Percentiles rank a stretch among this genome's conserved stretches.
Evolutionary conservation across 306 rosid genomes (phyloP).

Genomic region (Sophora flavescens): DNA sequence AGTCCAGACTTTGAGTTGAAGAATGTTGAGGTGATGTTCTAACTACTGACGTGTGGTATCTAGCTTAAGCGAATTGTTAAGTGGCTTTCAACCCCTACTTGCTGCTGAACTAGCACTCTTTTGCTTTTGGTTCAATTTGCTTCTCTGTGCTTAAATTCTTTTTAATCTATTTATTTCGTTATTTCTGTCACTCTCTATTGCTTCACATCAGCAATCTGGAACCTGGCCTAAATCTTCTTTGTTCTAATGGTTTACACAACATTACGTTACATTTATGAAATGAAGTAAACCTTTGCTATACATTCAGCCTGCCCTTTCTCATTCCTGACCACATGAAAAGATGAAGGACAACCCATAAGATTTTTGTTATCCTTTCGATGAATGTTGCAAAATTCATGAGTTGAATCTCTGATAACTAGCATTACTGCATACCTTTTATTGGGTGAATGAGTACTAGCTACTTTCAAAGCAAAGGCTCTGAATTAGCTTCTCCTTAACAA

Average conservation of each 20-base stretch:
- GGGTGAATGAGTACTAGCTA: no score
- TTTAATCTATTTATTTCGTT: background rate
- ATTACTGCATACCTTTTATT: no score
- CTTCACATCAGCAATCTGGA: background rate
- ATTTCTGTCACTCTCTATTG: background rate
- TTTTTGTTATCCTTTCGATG: background rate
- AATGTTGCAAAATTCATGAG: background rate
- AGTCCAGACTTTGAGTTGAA: slow-evolving; percentile 85
- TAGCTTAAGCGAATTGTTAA: slow-evolving; percentile 8
- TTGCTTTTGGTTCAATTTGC: background rate
- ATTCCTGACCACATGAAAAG: background rate
- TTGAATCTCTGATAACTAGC: background rate
- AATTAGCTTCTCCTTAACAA: background rate
- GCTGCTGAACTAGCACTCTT: background rate
- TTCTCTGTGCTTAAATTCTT: background rate
- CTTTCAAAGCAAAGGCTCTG: slow-evolving; percentile 17
- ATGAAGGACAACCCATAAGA: background rate
- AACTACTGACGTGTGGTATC: background rate
- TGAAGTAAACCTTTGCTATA: slow-evolving; percentile 5
- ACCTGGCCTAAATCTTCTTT: slow-evolving; percentile 1
- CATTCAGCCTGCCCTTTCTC: slow-evolving; percentile 4
- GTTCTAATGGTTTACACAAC: slow-evolving; percentile 1
- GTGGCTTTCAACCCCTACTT: slow-evolving; percentile 1
- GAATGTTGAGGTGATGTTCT: slow-evolving; percentile 83
- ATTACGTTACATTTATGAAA: background rate